A percentile compares a stretch with the other conserved stretches of the same genome.
Conservation (phyloP, 164 flowering plant genomes). For the Stephania yunnanensis region DNA sequence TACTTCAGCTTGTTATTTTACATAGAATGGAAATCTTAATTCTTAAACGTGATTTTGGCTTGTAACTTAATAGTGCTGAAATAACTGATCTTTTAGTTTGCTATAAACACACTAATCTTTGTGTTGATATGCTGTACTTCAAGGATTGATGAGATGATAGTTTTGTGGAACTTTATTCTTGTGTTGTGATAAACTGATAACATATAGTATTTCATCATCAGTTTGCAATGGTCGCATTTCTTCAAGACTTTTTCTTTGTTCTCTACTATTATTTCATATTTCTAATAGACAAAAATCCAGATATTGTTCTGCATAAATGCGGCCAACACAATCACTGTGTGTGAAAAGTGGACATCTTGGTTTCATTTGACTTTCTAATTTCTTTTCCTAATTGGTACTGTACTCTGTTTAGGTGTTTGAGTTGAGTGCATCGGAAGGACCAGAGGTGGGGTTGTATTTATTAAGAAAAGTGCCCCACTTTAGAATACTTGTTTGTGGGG, state of each 20-base stretch:
- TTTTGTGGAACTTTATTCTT: not conserved
- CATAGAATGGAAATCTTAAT: not conserved
- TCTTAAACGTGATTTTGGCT: not conserved
- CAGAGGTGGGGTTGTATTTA: constrained; percentile 79
- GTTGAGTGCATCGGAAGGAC: constrained; percentile 80
- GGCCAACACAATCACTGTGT: not conserved
- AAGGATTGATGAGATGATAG: too few relatives aligned
- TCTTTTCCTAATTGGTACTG: constrained; percentile 7
- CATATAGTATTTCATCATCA: not conserved
- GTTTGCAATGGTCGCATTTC: not conserved
- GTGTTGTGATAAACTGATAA: not conserved
- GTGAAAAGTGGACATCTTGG: not conserved
- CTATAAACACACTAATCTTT: not conserved
- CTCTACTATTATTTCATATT: not conserved
- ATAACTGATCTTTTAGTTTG: not conserved
- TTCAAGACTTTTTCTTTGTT: not conserved
- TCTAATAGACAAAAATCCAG: not conserved
- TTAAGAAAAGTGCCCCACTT: constrained; percentile 90
- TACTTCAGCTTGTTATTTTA: not conserved
- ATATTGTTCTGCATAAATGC: too few relatives aligned
- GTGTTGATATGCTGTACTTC: not conserved
- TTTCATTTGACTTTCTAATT: not conserved
- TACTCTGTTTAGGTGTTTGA: constrained; percentile 63
- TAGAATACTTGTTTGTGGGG: constrained; percentile 95
- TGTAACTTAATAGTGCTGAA: not conserved